These are phyloP conservation scores for Puya raimondii DNA, from an alignment of 176 grass and related monocot species.

Conservation along the genomic window DNA sequence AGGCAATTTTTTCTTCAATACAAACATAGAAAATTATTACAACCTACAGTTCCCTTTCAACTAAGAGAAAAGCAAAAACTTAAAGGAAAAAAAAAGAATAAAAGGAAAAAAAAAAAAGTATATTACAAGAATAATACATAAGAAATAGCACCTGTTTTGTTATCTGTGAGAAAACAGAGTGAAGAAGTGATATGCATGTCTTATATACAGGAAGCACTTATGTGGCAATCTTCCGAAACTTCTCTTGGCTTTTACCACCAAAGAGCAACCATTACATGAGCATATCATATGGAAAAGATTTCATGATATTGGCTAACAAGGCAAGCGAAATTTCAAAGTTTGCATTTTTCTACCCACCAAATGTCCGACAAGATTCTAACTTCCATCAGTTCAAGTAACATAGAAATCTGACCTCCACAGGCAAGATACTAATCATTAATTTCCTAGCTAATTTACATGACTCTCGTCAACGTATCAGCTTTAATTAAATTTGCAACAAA, in stretches of 20 bases:
- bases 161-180: not conserved
- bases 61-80: too few relatives aligned
- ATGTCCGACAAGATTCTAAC: too few relatives aligned
- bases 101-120: too few relatives aligned
- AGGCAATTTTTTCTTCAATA: slow-evolving; percentile 16
- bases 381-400: too few relatives aligned
- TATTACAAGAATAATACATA: not conserved
- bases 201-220: not conserved
- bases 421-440: too few relatives aligned
- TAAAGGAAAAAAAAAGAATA: not conserved
- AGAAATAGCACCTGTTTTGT: too few relatives aligned
- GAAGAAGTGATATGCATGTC: not conserved
- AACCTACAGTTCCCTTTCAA: too few relatives aligned
- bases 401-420: too few relatives aligned
- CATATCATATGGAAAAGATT: not conserved
- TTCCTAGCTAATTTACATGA: too few relatives aligned
- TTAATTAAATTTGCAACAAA: not conserved
- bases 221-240: not conserved
- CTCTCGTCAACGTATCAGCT: too few relatives aligned
- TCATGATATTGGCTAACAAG: not conserved
- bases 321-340: not conserved
- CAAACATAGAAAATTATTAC: not conserved
- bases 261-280: not conserved
- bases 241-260: not conserved
- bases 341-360: too few relatives aligned